Evolutionary conservation across 208 protist species (phyloP).

Genomic region (Trypanosoma cruzi): DNA sequence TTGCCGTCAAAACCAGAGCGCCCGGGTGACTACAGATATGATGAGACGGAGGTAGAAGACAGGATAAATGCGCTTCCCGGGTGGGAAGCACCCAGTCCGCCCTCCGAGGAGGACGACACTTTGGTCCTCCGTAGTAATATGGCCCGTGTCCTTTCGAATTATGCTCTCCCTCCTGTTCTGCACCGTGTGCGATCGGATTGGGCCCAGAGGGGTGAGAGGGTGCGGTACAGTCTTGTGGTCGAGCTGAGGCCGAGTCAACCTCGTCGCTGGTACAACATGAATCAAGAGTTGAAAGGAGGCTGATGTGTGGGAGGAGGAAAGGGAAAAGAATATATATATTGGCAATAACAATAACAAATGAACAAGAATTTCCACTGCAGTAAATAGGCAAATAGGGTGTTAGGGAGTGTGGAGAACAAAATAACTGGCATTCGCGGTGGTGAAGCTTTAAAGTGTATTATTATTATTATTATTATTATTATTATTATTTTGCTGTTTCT

Average conservation of each 20-base stretch:
- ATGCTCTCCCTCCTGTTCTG: constrained; percentile 41
- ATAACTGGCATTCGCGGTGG: background rate
- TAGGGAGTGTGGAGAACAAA: background rate
- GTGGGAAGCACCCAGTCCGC: constrained; percentile 15
- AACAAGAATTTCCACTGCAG: too few relatives aligned
- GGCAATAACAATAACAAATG: background rate
- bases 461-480: too few relatives aligned
- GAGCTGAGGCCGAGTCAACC: constrained; percentile 55
- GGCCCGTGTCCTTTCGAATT: constrained; percentile 41
- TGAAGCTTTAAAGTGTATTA: background rate
- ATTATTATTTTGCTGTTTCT: background rate
- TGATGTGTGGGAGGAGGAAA: background rate
- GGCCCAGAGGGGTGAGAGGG: constrained; percentile 19
- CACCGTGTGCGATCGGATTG: constrained; percentile 67
- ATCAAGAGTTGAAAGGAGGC: constrained; percentile 9
- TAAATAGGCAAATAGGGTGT: too few relatives aligned
- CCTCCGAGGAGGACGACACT: constrained; percentile 21
- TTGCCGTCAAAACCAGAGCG: background rate
- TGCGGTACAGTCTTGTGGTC: constrained; percentile 69
- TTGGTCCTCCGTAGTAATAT: constrained; percentile 48
- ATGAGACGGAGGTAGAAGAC: background rate
- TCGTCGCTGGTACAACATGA: constrained; percentile 35
- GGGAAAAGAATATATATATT: background rate
- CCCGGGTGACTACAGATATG: constrained; percentile 3
- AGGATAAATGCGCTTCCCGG: constrained; percentile 8